Conservation (phyloP, 768 basidiomycete genomes). For the Termitomyces eurrhizus region DNA sequence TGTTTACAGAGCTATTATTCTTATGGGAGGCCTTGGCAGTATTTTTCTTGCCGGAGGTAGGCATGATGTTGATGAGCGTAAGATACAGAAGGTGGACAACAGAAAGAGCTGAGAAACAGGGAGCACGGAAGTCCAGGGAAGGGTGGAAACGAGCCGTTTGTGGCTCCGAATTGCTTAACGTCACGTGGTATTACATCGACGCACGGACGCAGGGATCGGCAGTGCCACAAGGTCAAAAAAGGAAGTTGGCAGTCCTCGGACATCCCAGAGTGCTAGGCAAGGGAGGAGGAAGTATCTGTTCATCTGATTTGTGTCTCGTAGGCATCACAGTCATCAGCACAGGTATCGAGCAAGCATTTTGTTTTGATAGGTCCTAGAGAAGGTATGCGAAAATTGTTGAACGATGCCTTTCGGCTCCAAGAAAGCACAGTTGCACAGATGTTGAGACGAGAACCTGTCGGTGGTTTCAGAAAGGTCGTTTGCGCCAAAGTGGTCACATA, state of each 20-base stretch:
- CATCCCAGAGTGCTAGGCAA: neutral
- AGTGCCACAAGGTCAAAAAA: constrained; percentile 2
- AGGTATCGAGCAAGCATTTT: neutral
- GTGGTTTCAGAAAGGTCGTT: neutral
- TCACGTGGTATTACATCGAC: constrained; percentile 24
- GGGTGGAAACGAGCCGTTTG: constrained; percentile 22
- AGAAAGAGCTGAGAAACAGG: constrained; percentile 7
- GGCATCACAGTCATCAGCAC: neutral
- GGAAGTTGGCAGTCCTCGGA: neutral
- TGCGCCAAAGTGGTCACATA: neutral
- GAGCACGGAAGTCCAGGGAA: constrained; percentile 13
- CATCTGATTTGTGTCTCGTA: neutral
- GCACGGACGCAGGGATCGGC: constrained; percentile 20
- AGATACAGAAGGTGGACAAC: neutral
- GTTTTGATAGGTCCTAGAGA: neutral
- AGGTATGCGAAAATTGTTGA: neutral
- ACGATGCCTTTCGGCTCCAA: neutral
- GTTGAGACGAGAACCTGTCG: neutral
- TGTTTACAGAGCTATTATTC: constrained; percentile 27
- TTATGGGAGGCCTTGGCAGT: constrained; percentile 33
- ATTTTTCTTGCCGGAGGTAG: constrained; percentile 31
- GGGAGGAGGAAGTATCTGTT: neutral
- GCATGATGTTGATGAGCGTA: constrained; percentile 17
- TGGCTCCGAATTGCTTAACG: constrained; percentile 18
- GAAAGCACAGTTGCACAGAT: neutral